Evolutionary conservation across 495 filamentous ascomycete genomes (phyloP), one percentile per base, ranked within the genome.

Genomic region (Pseudoneurospora amorphoporcata): DNA sequence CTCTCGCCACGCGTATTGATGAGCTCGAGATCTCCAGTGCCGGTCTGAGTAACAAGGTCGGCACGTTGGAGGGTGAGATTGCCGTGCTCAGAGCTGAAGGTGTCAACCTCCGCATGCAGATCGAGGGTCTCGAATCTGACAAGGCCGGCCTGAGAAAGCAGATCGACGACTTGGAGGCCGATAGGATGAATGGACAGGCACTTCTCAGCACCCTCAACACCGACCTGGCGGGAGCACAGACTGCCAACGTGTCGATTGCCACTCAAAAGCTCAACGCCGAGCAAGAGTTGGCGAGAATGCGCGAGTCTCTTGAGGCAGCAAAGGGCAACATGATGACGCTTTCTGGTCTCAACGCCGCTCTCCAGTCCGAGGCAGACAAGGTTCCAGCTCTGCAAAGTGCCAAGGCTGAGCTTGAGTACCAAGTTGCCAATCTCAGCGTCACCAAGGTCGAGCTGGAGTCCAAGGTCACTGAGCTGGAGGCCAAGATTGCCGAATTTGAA

Each of bases 101-200:
- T 2, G 74, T 68, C 17, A 73, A 68, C 17, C 77, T 81, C 39
- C 68, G 73, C 65, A 32, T 71, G 35, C 72, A 74, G 38, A 75
- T 85, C 39, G 81, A 81, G 69, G 76, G 75, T 72, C 77, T 83
- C 65, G 74, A 78, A 47, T 76, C 80, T 32, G 79, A 83, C 68
- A 83, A 79, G 73, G 74, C 75, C 19, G 77, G 75, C 41, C 76
- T 85, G 41, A 72, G 77, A 32, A 72, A 78, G 39, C 78, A 83
- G 39, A 72, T 85, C 17, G 72, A 75, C 1, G 75, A 74, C 10
- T 72, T 81, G 23, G 39, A 70, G 37, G 69, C 74, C 45, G 73
- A 74, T 23, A 74, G 72, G 41, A 61, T 72, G 9, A 72, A 75
- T 53, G 72, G 73, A 69, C 70, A 76, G 29, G 70, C 72, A 5